Evolutionary conservation across 176 grass and related monocot species (phyloP), one percentile per base, ranked within the genome.

Genomic region (Aegilops speltoides): DNA sequence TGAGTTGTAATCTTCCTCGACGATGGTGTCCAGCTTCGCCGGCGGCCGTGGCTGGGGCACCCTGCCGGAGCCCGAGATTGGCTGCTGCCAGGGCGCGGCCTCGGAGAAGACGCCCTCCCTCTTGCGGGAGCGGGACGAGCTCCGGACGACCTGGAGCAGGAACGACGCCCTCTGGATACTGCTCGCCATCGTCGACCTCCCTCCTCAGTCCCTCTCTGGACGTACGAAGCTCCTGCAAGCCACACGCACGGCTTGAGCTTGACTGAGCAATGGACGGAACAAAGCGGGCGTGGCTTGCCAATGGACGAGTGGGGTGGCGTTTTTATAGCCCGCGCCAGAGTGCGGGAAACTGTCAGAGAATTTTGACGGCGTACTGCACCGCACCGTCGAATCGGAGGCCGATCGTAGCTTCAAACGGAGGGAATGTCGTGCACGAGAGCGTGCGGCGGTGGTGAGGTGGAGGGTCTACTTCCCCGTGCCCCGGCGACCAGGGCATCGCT

Each of bases 21-120:
- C 34, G 85, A 91, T 91, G 85, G 89, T 91, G 68, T 84, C 85
- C 36, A 91, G 85, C 85, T 68, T 90, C n/a, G 59, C 34, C 11
- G 36, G 22, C 33, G 24, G 41, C 13, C 26, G 71, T 7, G 7
- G 22, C 32, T 17, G 50, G 5, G 9, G 60, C 8, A 6, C n/a
- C 13, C 24, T 36, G 15, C 65, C 16, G 50, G 50, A 54, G 80
- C 34, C 66, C 29, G 69, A 23, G 17, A 41, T 36, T 2, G 69
- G 88, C 52, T 83, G 88, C 64, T 83, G 85, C 89, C 89, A 91
- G 12, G 85, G 89, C 61, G 89, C 80, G 12, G 28, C 81, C 76
- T 79, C 89, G 8, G 76, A 76, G 81, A 84, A 89, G 70, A 76
- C 60, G 83, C 46, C 83, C 13, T 89, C 78, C 62, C 88, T 32